Evolutionary conservation across 495 filamentous ascomycete genomes (phyloP), one percentile per base, ranked within the genome.

Genomic region (Tuber calosporum): DNA sequence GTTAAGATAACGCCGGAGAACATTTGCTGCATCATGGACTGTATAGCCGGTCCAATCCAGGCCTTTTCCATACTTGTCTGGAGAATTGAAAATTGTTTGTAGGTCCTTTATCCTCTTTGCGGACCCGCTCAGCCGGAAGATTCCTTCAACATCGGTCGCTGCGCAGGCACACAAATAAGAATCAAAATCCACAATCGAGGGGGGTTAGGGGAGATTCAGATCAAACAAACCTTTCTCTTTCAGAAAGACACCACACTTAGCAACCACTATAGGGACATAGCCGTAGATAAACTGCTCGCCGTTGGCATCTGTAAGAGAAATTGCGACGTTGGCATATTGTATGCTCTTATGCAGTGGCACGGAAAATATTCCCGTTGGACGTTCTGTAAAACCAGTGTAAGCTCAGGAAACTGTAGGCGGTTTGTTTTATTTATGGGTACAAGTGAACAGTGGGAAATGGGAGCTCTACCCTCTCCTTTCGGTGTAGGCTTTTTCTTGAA

Each of bases 41-140:
- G 96, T 99, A 83, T 97, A 99, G 22, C 95, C 95, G 67, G 91
- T 90, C 95, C 95, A 99, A 80, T 97, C 92, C 62, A 98, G 84
- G 22, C 95, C 95, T 82, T 99, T 99, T 43, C 95, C 95, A 82
- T 97, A 99, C 69, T 94, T 88, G 79, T 97, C 95, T 42, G 95
- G 96, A 0, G 95, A 96, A 81, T 99, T 90, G 82, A 99, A 99
- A 11, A 92, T 88, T 62, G 86, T 88, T 82, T 95, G 93, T 1
- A 99, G 86, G 79, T 99, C 95, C 83, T 98, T 98, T 83, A 99
- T 99, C 69, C 95, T 89, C 83, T 96, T 97, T 78, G 95, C 93
- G n/a, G 94, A 96, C 36, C 95, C 95, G 82, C 90, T 96, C 15
- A 99, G 86, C 67, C 95, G 93, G 82, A 99, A 99, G 58, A 99